Conservation (phyloP, 805 yeast genomes). For the Kodamaea laetipori region DNA sequence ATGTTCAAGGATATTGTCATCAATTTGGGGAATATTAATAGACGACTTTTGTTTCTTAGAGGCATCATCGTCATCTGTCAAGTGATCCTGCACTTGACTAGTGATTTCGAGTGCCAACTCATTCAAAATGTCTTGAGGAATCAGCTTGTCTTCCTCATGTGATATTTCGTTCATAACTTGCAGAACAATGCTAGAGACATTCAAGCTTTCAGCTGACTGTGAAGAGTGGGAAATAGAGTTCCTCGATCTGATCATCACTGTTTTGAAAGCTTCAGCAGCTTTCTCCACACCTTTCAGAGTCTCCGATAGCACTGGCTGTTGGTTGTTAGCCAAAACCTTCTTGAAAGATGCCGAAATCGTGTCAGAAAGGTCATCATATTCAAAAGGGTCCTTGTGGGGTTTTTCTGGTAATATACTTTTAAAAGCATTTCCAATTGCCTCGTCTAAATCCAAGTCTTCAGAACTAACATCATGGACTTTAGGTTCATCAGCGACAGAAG, state of each 20-base stretch:
- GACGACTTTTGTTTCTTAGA: slow-evolving; percentile 13
- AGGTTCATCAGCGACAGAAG: not conserved
- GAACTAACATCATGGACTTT: not conserved
- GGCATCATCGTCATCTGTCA: slow-evolving; percentile 20
- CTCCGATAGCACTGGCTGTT: not conserved
- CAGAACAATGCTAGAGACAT: slow-evolving; percentile 29
- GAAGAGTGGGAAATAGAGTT: not conserved
- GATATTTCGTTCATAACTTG: slow-evolving; percentile 28
- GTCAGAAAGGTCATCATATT: slow-evolving; percentile 15
- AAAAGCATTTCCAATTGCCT: slow-evolving; percentile 22
- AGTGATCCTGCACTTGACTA: slow-evolving; percentile 32
- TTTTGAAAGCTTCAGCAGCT: slow-evolving; percentile 31
- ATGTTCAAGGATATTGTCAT: slow-evolving; percentile 38
- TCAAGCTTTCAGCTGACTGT: slow-evolving; percentile 10
- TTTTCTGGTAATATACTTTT: slow-evolving; percentile 13
- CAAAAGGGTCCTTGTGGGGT: not conserved
- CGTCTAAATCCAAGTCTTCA: slow-evolving; percentile 18
- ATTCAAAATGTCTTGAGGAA: slow-evolving; percentile 27
- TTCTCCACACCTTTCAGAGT: slow-evolving; percentile 23
- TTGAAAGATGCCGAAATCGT: slow-evolving; percentile 17
- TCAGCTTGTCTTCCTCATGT: slow-evolving; percentile 12
- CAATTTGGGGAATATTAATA: slow-evolving; percentile 33
- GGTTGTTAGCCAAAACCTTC: slow-evolving; percentile 13
- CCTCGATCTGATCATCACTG: slow-evolving; percentile 17
- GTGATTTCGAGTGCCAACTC: slow-evolving; percentile 35